These are phyloP conservation scores for Populus ilicifolia DNA, from an alignment of 345 rosid genomes.

Conservation along the genomic window DNA sequence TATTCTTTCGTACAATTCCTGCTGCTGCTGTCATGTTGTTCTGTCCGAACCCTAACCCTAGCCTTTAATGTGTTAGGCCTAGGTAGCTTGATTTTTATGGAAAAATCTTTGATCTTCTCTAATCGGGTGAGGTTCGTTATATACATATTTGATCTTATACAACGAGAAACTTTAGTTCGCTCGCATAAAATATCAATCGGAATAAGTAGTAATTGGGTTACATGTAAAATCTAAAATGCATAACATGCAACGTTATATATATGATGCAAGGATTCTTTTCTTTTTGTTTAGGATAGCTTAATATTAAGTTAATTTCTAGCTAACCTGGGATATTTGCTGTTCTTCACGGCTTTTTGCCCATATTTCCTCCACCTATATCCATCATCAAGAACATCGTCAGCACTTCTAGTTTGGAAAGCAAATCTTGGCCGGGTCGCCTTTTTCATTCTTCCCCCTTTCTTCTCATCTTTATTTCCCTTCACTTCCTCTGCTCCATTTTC, in stretches of 20 bases:
- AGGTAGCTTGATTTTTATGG: neutral
- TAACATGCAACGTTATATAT: conserved; percentile 2
- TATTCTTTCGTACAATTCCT: neutral
- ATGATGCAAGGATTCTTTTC: neutral
- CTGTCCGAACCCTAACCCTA: neutral
- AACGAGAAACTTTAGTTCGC: neutral
- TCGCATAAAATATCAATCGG: neutral
- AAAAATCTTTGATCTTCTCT: no score
- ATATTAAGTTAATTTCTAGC: neutral
- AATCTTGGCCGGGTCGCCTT: conserved; percentile 44
- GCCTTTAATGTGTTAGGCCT: neutral
- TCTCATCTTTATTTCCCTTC: conserved; percentile 25
- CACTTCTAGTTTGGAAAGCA: conserved; percentile 66
- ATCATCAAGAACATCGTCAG: conserved; percentile 66
- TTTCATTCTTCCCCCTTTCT: conserved; percentile 32
- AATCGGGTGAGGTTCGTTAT: no score
- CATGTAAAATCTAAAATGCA: neutral
- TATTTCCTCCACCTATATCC: conserved; percentile 77
- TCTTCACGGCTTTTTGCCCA: conserved; percentile 69
- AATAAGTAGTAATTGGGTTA: neutral
- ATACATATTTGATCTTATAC: no score
- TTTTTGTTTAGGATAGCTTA: neutral
- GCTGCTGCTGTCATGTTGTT: neutral
- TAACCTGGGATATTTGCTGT: conserved; percentile 60
- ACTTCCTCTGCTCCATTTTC: conserved; percentile 23